Conservation (phyloP, 2,329 filamentous ascomycete species). For the Geosmithia putterillii region DNA sequence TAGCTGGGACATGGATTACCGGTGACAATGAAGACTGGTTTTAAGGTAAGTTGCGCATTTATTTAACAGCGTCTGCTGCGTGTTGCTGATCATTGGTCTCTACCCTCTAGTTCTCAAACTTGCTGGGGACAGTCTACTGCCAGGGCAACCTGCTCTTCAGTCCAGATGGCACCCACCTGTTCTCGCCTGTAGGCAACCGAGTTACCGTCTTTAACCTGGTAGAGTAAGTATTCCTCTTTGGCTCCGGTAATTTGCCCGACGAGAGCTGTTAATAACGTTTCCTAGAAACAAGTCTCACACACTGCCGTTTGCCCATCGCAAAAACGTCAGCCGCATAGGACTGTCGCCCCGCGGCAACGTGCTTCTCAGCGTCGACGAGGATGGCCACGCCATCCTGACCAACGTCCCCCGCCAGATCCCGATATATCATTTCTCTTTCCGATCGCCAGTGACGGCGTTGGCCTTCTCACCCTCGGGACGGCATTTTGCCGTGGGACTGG, state of each 20-base stretch:
- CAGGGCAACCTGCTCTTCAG: slow-evolving; percentile 96
- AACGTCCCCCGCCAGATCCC: slow-evolving; percentile 77
- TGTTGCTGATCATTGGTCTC: neutral
- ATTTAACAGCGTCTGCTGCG: neutral
- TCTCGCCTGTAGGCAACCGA: slow-evolving; percentile 91
- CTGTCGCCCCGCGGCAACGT: slow-evolving; percentile 86
- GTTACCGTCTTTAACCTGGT: slow-evolving; percentile 94
- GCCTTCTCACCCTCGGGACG: slow-evolving; percentile 84
- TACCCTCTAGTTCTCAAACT: slow-evolving; percentile 79
- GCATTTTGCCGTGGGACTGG: slow-evolving; percentile 81
- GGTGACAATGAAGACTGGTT: slow-evolving; percentile 92
- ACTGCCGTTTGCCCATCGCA: slow-evolving; percentile 81
- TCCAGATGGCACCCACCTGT: slow-evolving; percentile 87
- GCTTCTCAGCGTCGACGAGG: slow-evolving; percentile 84
- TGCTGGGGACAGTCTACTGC: slow-evolving; percentile 96
- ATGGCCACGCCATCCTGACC: slow-evolving; percentile 85
- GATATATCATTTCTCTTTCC: slow-evolving; percentile 94
- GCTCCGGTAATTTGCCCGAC: neutral
- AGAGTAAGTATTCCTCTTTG: slow-evolving; percentile 47
- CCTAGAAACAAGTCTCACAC: slow-evolving; percentile 75
- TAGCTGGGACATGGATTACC: slow-evolving; percentile 4
- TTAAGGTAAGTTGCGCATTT: slow-evolving; percentile 55
- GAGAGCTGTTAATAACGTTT: slow-evolving; percentile 17
- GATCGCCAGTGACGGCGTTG: slow-evolving; percentile 67
- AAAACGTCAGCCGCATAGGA: slow-evolving; percentile 80